Evolutionary conservation across 352 stramenopile species (phyloP).

Genomic region (Phytophthora cactorum): DNA sequence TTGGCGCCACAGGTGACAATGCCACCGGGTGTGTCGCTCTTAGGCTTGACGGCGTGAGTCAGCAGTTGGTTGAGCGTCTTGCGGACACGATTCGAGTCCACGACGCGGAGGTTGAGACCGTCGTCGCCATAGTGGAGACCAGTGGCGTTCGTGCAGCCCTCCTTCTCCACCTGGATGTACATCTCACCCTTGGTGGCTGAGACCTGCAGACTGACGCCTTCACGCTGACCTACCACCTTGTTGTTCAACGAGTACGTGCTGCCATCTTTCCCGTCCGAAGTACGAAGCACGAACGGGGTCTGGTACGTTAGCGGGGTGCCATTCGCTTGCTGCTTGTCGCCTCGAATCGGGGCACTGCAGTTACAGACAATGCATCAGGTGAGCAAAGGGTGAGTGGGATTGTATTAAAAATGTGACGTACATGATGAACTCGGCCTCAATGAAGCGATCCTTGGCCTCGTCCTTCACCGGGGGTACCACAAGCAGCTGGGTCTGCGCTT

Average conservation of each 20-base stretch:
- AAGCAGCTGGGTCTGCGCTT: conserved; percentile 48
- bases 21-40: conserved; percentile 51
- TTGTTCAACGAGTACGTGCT: conserved; percentile 81
- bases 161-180: conserved; percentile 70
- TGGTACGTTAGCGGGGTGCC: conserved; percentile 69
- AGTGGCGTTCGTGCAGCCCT: conserved; percentile 51
- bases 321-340: conserved; percentile 52
- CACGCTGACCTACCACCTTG: conserved; percentile 61
- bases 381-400: not conserved
- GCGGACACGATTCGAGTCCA: conserved; percentile 79
- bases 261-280: conserved; percentile 51
- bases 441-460: conserved; percentile 43
- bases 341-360: conserved; percentile 42
- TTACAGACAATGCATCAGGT: conserved; percentile 1
- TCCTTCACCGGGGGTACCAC: conserved; percentile 62
- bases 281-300: conserved; percentile 73
- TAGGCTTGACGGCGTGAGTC: conserved; percentile 52
- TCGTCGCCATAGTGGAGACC: conserved; percentile 53
- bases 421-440: conserved; percentile 76
- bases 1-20: conserved; percentile 58
- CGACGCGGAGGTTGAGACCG: conserved; percentile 51
- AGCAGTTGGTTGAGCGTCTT: conserved; percentile 74
- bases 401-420: conserved; percentile 32
- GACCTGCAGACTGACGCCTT: conserved; percentile 63
- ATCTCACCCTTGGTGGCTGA: conserved; percentile 71